Evolutionary conservation across 352 stramenopile species (phyloP).

Genomic region (Phytophthora pluvialis): DNA sequence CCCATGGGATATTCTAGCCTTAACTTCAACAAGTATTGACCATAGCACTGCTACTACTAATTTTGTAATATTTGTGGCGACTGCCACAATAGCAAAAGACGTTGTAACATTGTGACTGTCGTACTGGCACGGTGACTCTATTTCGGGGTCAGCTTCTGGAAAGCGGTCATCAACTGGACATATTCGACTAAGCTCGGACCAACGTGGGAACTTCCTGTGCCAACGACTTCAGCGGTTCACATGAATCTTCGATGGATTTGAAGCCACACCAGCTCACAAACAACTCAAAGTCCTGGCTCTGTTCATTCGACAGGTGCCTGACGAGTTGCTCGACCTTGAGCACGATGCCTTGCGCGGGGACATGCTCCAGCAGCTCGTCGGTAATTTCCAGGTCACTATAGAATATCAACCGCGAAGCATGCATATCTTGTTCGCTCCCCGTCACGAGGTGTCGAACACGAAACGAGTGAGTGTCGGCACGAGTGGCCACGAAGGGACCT

Average conservation of each 20-base stretch:
- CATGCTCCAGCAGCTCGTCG: too few relatives aligned
- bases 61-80: neutral
- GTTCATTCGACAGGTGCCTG: too few relatives aligned
- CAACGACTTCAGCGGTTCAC: constrained; percentile 3
- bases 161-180: neutral
- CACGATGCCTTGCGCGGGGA: too few relatives aligned
- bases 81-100: neutral
- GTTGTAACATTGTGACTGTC: neutral
- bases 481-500: neutral
- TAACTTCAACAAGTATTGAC: too few relatives aligned
- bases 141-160: neutral
- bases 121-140: neutral
- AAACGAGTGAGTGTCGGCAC: neutral
- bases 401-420: neutral
- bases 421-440: neutral
- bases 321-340: too few relatives aligned
- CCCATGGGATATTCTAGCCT: too few relatives aligned
- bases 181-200: neutral
- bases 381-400: too few relatives aligned
- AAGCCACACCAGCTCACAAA: constrained; percentile 14
- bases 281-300: too few relatives aligned
- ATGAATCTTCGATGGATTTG: constrained; percentile 14
- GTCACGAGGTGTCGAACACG: neutral
- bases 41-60: neutral
- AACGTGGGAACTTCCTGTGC: neutral